Conservation (phyloP, 2,329 filamentous ascomycete species). For the Capronia coronata region DNA sequence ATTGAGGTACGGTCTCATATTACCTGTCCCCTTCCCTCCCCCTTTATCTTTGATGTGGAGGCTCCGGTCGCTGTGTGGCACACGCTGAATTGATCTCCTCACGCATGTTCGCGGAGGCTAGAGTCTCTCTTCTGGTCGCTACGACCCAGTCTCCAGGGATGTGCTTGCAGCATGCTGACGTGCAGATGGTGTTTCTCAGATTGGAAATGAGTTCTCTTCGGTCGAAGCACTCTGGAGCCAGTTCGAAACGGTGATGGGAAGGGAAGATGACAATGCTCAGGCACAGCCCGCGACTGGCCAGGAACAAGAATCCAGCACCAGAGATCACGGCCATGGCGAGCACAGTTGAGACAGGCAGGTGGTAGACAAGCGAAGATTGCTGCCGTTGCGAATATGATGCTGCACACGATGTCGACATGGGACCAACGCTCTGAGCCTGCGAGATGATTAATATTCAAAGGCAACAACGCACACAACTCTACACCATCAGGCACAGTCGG, state of each 20-base stretch:
- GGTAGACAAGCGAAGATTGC: neutral
- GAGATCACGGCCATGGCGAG: neutral
- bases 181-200: slow-evolving; percentile 42
- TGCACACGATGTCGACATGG: too few relatives aligned
- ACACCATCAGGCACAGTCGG: too few relatives aligned
- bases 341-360: neutral
- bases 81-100: neutral
- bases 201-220: slow-evolving; percentile 94
- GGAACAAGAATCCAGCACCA: neutral
- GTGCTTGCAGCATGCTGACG: too few relatives aligned
- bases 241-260: slow-evolving; percentile 93
- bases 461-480: too few relatives aligned
- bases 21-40: neutral
- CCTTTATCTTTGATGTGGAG: too few relatives aligned
- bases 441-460: too few relatives aligned
- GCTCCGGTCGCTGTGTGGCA: too few relatives aligned
- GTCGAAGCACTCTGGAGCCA: slow-evolving; percentile 96
- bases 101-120: too few relatives aligned
- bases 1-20: slow-evolving; percentile 60
- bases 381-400: too few relatives aligned
- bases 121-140: too few relatives aligned
- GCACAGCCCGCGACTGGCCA: slow-evolving; percentile 13
- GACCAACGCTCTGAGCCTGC: too few relatives aligned
- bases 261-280: slow-evolving; percentile 44
- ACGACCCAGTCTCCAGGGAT: too few relatives aligned